Conservation (phyloP, 306 rosid species). For the Vicia villosa region DNA sequence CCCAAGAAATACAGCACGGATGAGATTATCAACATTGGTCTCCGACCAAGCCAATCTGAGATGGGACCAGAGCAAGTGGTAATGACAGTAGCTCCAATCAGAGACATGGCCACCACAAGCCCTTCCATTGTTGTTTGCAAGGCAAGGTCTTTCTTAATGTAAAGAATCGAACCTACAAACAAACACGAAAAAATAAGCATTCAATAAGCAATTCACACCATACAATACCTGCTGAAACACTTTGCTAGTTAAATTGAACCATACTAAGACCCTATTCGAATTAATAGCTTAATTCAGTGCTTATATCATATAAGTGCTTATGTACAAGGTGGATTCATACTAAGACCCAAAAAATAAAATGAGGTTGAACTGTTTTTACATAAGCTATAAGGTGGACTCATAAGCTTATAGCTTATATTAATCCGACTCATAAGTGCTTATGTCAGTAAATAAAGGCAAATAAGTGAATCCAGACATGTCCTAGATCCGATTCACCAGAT, state of each 20-base stretch:
- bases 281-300: background rate
- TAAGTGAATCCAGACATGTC: background rate
- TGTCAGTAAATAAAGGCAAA: background rate
- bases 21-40: conserved; percentile 73
- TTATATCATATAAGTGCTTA: background rate
- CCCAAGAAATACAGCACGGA: conserved; percentile 67
- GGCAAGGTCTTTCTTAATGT: conserved; percentile 60
- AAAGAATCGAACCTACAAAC: conserved; percentile 68
- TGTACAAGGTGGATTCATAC: no score
- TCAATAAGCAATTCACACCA: background rate
- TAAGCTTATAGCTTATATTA: no score
- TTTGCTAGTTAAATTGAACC: background rate
- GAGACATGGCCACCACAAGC: conserved; percentile 86
- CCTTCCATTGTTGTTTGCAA: conserved; percentile 60
- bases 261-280: background rate
- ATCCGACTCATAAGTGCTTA: background rate
- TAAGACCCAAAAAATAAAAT: background rate
- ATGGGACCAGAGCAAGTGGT: conserved; percentile 72
- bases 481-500: conserved; percentile 11
- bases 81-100: conserved; percentile 72
- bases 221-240: background rate
- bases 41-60: conserved; percentile 70
- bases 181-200: background rate
- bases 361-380: background rate
- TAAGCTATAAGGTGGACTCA: no score